Evolutionary conservation across 495 filamentous ascomycete genomes (phyloP).

Genomic region (Sporormia fimetaria): DNA sequence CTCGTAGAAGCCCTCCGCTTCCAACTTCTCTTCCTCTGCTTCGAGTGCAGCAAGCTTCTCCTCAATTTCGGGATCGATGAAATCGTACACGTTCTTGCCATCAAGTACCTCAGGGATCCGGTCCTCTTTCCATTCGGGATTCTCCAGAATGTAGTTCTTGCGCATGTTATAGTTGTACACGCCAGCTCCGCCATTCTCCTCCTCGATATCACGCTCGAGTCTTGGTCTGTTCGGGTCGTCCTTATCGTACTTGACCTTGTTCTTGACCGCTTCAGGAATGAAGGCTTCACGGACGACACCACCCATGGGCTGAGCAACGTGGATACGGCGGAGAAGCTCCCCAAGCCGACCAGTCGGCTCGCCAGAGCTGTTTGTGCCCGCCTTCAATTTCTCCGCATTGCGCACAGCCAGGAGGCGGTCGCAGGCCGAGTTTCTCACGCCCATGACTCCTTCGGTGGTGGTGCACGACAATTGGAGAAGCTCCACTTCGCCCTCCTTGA

Average conservation of each 20-base stretch:
- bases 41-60: slow-evolving; percentile 79
- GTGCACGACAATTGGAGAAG: slow-evolving; percentile 86
- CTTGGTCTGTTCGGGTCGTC: slow-evolving; percentile 67
- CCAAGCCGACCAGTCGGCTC: slow-evolving; percentile 65
- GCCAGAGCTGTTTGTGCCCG: slow-evolving; percentile 63
- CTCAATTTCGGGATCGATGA: slow-evolving; percentile 93
- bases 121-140: slow-evolving; percentile 90
- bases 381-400: slow-evolving; percentile 90
- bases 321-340: slow-evolving; percentile 84
- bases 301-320: slow-evolving; percentile 83
- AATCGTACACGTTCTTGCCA: slow-evolving; percentile 94
- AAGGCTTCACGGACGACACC: slow-evolving; percentile 68
- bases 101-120: slow-evolving; percentile 86
- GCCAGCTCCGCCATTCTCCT: slow-evolving; percentile 85
- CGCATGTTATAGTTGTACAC: slow-evolving; percentile 89
- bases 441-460: slow-evolving; percentile 84
- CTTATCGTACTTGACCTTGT: slow-evolving; percentile 77
- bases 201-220: slow-evolving; percentile 79
- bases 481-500: slow-evolving; percentile 80
- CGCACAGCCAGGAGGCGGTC: slow-evolving; percentile 85
- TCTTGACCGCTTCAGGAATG: slow-evolving; percentile 76
- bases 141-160: slow-evolving; percentile 70
- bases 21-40: slow-evolving; percentile 83
- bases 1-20: slow-evolving; percentile 75
- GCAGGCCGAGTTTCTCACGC: slow-evolving; percentile 89